Evolutionary conservation across 116 monocot species (phyloP).

Genomic region (Phalaenopsis hybrid): DNA sequence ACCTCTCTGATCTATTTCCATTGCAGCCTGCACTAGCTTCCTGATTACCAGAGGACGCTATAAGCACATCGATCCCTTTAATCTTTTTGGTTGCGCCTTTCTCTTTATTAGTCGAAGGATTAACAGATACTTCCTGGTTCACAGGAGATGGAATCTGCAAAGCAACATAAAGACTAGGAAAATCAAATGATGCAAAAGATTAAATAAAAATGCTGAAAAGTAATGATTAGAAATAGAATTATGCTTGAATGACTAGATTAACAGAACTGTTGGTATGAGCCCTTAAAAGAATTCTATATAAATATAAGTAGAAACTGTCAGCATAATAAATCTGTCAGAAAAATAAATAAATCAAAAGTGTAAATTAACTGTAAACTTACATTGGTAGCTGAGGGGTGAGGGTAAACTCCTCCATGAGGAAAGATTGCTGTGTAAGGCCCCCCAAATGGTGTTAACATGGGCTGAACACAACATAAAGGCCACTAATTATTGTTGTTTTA

Average conservation of each 20-base stretch:
- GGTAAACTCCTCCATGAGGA: slow-evolving; percentile 34
- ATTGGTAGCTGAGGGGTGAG: slow-evolving; percentile 27
- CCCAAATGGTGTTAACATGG: slow-evolving; percentile 40
- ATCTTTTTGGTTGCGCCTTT: slow-evolving; percentile 24
- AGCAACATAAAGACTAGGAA: background rate
- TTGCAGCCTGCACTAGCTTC: slow-evolving; percentile 23
- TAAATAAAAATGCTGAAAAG: background rate
- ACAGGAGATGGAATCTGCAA: slow-evolving; percentile 26
- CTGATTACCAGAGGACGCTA: slow-evolving; percentile 34
- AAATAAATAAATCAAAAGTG: background rate
- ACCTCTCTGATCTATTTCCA: slow-evolving; percentile 20
- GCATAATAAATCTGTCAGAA: background rate
- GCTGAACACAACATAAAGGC: slow-evolving; percentile 3
- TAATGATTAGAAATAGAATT: background rate
- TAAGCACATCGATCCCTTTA: slow-evolving; percentile 37
- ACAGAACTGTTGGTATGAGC: background rate
- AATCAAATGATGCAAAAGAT: background rate
- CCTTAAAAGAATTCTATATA: background rate
- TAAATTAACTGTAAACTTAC: slow-evolving; percentile 17
- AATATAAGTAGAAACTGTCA: background rate
- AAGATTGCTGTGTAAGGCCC: slow-evolving; percentile 37
- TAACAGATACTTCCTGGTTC: slow-evolving; percentile 26
- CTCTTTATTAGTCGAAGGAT: slow-evolving; percentile 34
- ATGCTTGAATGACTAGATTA: background rate
- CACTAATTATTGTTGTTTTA: background rate